These are phyloP conservation scores for Arctium lappa DNA, from an alignment of 129 eudicot genomes.

Conservation along the genomic window DNA sequence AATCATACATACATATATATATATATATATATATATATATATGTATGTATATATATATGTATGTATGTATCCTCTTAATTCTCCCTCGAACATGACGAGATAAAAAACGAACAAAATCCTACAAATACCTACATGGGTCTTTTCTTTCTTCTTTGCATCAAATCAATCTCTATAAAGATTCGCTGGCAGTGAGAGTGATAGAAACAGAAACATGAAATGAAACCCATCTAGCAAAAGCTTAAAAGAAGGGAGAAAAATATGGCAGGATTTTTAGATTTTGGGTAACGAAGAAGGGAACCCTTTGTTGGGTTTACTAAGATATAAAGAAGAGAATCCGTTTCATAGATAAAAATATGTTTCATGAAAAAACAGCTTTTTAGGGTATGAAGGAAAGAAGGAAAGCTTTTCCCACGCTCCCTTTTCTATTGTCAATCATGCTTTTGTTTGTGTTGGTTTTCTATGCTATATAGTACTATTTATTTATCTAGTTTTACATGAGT, in stretches of 20 bases:
- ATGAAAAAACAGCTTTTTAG: constrained; percentile 13
- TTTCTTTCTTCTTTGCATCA: constrained; percentile 18
- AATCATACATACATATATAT: not conserved
- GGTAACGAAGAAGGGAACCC: not conserved
- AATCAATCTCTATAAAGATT: constrained; percentile 24
- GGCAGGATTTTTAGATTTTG: not conserved
- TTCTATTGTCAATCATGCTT: constrained; percentile 2
- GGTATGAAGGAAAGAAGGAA: constrained; percentile 15
- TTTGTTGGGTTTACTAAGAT: not conserved
- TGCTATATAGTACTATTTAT: not conserved
- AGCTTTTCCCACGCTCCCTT: constrained; percentile 15
- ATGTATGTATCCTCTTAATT: constrained; percentile 10
- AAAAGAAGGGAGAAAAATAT: not conserved
- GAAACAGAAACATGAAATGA: not conserved
- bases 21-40: too few species aligned
- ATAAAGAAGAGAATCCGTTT: not conserved
- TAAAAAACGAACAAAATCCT: not conserved
- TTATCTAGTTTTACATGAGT: too few species aligned
- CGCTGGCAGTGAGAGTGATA: constrained; percentile 8
- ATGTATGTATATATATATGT: too few species aligned
- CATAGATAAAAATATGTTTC: not conserved
- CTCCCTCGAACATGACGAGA: constrained; percentile 5
- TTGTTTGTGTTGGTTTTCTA: not conserved
- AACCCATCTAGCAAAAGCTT: constrained; percentile 1
- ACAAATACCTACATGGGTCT: not conserved